Evolutionary conservation across 805 yeast species (phyloP), one percentile per base, ranked within the genome.

Genomic region (Candida silvatica): DNA sequence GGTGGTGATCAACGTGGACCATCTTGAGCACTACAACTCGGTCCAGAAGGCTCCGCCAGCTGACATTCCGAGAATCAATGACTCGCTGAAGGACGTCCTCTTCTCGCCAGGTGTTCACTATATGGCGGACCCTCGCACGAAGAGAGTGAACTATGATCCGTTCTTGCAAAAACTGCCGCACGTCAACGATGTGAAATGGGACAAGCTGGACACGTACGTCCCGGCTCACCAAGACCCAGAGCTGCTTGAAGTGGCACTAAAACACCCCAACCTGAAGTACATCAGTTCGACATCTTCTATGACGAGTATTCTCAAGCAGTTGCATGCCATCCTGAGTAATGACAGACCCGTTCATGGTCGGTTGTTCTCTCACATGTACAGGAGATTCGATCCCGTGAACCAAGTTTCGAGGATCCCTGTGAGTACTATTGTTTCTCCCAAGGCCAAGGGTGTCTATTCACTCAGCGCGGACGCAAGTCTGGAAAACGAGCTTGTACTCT

Each of bases 241-340:
- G 1, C 61, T 90, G 31, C 47, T 70, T 1, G 35, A 61, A 4
- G 53, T 80, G 7, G 77, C 90, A 0, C 43, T 46, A 6, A 41
- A 54, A 12, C 24, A 37, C 5, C 18, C 26, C 38, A 33, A 46
- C 45, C 28, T 62, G 46, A 51, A 55, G 37, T 90, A 67, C 51
- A 73, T 71, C 38, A 82, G 94, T 2, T 86, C 96, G 1, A 87
- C 97, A 0, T 82, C 94, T 15, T 82, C 95, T 1, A 71, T 90
- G 83, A 88, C 97, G 0, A 67, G 78, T 1, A 58, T 78, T 1
- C 64, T 90, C 30, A 65, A 77, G 3, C 94, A 87, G 33, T 62
- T 90, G 39, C 96, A 92, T 57, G 67, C 66, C 39, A 59, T 84
- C 7, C 51, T 92, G 27, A 75, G 85, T 6, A 76, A 79, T 46